These are phyloP conservation scores for Paecilomyces sp. DNA, from an alignment of 2,329 filamentous ascomycete genomes.

Conservation along the genomic window DNA sequence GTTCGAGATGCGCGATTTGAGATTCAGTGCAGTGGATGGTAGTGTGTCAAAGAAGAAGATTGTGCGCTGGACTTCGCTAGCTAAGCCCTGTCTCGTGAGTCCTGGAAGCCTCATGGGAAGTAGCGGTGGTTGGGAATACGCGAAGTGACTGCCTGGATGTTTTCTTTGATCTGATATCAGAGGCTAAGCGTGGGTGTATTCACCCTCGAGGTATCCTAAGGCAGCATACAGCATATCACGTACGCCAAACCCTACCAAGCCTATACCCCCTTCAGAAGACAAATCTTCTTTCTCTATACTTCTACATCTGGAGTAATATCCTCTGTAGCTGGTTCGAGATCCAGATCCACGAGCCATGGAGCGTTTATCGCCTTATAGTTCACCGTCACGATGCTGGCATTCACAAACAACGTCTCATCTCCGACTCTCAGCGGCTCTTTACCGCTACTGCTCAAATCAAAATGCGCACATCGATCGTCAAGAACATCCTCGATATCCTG, in stretches of 20 bases:
- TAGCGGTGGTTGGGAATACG: neutral
- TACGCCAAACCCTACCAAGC: neutral
- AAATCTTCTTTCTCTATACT: neutral
- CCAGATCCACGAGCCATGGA: conserved; percentile 51
- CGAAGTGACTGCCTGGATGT: neutral
- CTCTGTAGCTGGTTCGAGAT: conserved; percentile 21
- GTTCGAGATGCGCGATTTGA: neutral
- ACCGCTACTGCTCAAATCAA: conserved; percentile 25
- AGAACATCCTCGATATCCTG: conserved; percentile 21
- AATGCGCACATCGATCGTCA: conserved; percentile 23
- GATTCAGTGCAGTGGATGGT: neutral
- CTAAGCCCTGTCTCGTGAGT: neutral
- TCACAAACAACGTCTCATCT: conserved; percentile 50
- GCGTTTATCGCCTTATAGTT: conserved; percentile 43
- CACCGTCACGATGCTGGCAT: conserved; percentile 50
- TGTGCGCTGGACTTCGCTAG: neutral
- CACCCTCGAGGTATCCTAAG: neutral
- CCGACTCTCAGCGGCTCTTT: conserved; percentile 32
- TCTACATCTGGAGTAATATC: neutral
- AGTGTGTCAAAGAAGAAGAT: neutral
- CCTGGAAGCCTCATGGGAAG: neutral
- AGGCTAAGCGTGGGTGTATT: neutral
- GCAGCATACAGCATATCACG: neutral
- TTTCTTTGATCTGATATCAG: neutral
- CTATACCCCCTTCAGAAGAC: neutral